Evolutionary conservation across 768 basidiomycete genomes (phyloP).

Genomic region (Trametes villosa): DNA sequence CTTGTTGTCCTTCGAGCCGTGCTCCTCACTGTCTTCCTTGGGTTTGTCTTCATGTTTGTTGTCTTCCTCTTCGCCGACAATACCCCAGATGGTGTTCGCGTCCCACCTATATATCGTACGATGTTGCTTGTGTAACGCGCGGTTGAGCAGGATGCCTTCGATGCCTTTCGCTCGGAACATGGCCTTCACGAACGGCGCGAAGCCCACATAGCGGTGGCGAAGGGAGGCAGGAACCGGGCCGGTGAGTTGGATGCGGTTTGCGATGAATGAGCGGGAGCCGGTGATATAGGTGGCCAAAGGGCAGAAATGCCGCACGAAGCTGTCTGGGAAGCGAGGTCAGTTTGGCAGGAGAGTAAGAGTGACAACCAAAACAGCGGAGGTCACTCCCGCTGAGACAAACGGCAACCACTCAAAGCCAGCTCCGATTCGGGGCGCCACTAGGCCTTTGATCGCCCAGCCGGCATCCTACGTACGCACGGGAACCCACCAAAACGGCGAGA

Average conservation of each 20-base stretch:
- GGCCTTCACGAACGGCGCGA: slow-evolving; percentile 44
- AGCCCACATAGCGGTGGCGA: slow-evolving; percentile 43
- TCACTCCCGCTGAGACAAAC: no score
- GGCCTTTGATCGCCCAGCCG: no score
- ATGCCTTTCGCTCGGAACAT: slow-evolving; percentile 46
- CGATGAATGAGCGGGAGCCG: slow-evolving; percentile 44
- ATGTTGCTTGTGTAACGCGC: slow-evolving; percentile 46
- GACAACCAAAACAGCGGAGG: no score
- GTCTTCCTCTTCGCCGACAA: slow-evolving; percentile 21
- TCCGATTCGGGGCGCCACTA: no score
- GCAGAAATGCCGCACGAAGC: slow-evolving; percentile 44
- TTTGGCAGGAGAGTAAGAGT: no score
- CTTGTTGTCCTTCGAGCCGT: neutral
- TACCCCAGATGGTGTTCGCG: slow-evolving; percentile 41
- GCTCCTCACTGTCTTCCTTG: neutral
- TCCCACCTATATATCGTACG: slow-evolving; percentile 44
- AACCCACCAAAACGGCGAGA: no score
- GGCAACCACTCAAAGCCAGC: no score
- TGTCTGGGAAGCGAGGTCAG: slow-evolving; percentile 27
- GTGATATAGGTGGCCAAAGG: slow-evolving; percentile 37
- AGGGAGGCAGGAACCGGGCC: slow-evolving; percentile 48
- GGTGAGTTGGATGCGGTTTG: slow-evolving; percentile 47
- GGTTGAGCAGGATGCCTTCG: slow-evolving; percentile 43
- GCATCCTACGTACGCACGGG: no score
- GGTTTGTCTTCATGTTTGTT: neutral